Base-by-base conservation (phyloP, 352 stramenopile species). In the Albugo candida region DNA sequence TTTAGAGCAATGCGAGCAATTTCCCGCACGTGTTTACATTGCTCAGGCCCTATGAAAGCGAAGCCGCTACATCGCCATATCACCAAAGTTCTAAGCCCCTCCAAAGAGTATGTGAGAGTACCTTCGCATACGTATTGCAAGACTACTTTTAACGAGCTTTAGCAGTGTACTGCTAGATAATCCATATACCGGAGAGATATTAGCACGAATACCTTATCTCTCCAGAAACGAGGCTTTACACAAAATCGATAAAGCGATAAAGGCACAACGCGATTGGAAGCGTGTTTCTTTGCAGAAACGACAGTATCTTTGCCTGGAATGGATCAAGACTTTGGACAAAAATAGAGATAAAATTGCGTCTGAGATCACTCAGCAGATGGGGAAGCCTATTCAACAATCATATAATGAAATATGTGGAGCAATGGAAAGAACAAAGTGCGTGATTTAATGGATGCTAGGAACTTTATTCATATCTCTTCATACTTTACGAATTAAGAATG, bases 341-440 rank as follows among this genome's bases (percentile, higher is more conserved):
- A 68, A 73, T 41, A 60, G 62, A 13, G 68, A 83, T 34, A 51
- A 59, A 20, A 83, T 91, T 41, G 70, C 69, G 1, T 38, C 63
- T 20, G 77, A 91, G 27, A 87, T 91, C 53, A 82, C 75, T 8
- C 65, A 70, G 20, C 73, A 83, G 61, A 92, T 88, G 78, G 78
- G 78, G 36, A 92, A 92, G 53, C 73, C 78, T 2, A 49, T 92
- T 18, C 59, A 71, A 47, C 74, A 89, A 47, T 67, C 72, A 21
- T 68, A 56, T 52, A 81, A 81, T 56, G 76, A 86, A 61, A 55
- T 85, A 46, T 76, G 78, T 38, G 74, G 67, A 34, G 80, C 71
- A 19, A 76, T 81, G 41, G 67, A 68, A 21, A 64, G 74, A 47
- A 61, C 70, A 41, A 75, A 75, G 67, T 81, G 56, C 41, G 54